Base-by-base conservation (phyloP, 495 filamentous ascomycete species). In the Penicillium paradoxum region DNA sequence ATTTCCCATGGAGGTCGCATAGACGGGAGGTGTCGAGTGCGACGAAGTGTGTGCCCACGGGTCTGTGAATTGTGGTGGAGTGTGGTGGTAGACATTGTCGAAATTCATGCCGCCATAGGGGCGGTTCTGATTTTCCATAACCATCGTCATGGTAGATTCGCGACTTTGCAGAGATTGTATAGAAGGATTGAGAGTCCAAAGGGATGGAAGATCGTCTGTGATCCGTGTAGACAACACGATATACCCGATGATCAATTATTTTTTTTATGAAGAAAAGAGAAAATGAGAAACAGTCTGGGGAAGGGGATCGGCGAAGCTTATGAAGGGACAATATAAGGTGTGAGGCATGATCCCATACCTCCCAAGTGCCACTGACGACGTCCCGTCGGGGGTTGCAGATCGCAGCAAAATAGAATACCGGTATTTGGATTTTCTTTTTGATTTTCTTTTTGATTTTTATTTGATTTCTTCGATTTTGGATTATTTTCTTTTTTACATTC, bases 41-140 rank as follows among this genome's bases (percentile, higher is more conserved):
- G 85, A 79, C 24, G 84, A 77, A n/a, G 75, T 71, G 54, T 77
- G 70, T 6, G 74, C 78, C 91, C 91, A 97, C 14, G 92, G 92
- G 68, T 97, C 91, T 64, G 89, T 91, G 76, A 97, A 97, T 64
- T 92, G 88, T 43, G 91, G 89, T 40, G 82, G 69, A 45, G 75
- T 85, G 62, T 82, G 79, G 72, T 86, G 86, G 57, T 84, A 81
- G 64, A 87, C 77, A 69, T 83, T 83, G 70, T 92, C 88, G 77
- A 91, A 95, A 70, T 82, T 81, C 77, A 92, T 82, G 58, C 80
- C 81, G 75, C 89, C 84, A 72, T 89, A 85, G 44, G 80, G 78
- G 76, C 88, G 90, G 77, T 88, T 87, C 72, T 91, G 86, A 68
- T 84, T 81, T 73, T 90, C 88, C 73, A 93, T 83, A 74, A 92